These are phyloP conservation scores for Prototheca wickerhamii DNA, from an alignment of 163 green algal species.

Conservation along the genomic window DNA sequence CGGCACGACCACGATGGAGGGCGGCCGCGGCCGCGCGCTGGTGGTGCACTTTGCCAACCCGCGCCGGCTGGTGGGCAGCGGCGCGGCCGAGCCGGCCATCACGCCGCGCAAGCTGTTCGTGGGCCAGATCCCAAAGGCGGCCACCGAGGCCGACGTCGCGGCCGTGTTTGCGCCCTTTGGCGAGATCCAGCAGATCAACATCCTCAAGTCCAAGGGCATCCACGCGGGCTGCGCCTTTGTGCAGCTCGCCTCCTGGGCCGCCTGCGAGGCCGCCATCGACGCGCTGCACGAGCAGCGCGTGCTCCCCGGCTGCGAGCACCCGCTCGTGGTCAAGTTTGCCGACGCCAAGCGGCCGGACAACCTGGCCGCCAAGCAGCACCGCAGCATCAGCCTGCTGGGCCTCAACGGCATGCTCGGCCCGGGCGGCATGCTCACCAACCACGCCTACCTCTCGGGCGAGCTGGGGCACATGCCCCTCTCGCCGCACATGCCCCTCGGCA, in stretches of 20 bases:
- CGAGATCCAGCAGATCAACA: constrained; percentile 61
- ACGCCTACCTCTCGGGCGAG: background rate
- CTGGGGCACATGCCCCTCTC: background rate
- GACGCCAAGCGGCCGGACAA: constrained; percentile 35
- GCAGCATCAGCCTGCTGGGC: background rate
- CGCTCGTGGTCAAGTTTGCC: constrained; percentile 82
- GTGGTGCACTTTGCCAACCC: constrained; percentile 78
- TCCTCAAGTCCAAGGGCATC: constrained; percentile 56
- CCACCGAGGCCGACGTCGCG: constrained; percentile 50
- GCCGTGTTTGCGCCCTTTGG: constrained; percentile 67
- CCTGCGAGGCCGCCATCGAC: constrained; percentile 67
- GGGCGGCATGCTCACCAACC: background rate
- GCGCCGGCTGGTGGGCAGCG: constrained; percentile 41
- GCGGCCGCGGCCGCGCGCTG: constrained; percentile 41
- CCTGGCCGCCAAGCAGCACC: background rate
- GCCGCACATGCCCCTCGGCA: background rate
- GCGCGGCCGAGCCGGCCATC: constrained; percentile 53
- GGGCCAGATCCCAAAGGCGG: constrained; percentile 68
- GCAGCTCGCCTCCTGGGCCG: constrained; percentile 59
- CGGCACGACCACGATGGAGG: constrained; percentile 49
- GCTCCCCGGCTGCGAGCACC: constrained; percentile 54
- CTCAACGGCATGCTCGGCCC: background rate
- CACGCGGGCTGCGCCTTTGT: constrained; percentile 70
- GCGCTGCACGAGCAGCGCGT: constrained; percentile 55
- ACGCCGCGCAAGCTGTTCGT: constrained; percentile 83